Evolutionary conservation across 176 grass and related monocot species (phyloP).

Genomic region (Hsuehochloa calcarea): DNA sequence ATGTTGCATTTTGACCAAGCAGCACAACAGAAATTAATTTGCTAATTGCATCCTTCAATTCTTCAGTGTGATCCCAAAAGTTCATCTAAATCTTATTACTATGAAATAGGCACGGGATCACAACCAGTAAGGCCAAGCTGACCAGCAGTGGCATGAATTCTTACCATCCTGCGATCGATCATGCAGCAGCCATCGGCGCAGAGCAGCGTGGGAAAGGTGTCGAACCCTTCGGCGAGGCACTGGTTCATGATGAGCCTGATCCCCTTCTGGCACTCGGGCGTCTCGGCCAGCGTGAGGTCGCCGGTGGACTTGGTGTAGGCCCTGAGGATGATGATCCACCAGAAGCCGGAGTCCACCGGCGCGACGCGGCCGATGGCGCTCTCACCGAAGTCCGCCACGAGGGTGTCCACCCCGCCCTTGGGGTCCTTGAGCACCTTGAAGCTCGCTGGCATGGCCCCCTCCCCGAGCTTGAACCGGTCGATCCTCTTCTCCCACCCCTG

Average conservation of each 20-base stretch:
- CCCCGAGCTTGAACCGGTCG: slow-evolving; percentile 95
- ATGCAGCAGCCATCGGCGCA: slow-evolving; percentile 94
- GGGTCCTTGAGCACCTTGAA: slow-evolving; percentile 88
- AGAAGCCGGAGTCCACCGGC: slow-evolving; percentile 90
- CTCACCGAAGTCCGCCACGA: slow-evolving; percentile 88
- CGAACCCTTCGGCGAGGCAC: slow-evolving; percentile 89
- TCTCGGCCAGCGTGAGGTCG: slow-evolving; percentile 63
- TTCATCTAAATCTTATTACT: neutral
- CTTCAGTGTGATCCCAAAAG: neutral
- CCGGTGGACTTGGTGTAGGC: slow-evolving; percentile 96
- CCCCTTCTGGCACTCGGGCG: slow-evolving; percentile 68
- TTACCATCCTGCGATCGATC: slow-evolving; percentile 89
- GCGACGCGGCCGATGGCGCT: slow-evolving; percentile 91
- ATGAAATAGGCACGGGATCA: neutral
- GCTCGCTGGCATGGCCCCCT: slow-evolving; percentile 92
- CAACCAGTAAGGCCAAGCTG: neutral
- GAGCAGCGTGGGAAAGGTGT: slow-evolving; percentile 92
- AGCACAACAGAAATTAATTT: neutral
- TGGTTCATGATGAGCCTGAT: slow-evolving; percentile 85
- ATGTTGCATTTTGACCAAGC: neutral
- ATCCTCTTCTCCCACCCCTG: slow-evolving; percentile 90
- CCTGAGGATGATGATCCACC: slow-evolving; percentile 90
- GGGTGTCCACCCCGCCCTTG: slow-evolving; percentile 54
- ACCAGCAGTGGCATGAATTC: neutral
- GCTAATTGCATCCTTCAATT: neutral